Evolutionary conservation across 2,329 filamentous ascomycete species (phyloP).

Genomic region (Beauveria rudraprayagi): DNA sequence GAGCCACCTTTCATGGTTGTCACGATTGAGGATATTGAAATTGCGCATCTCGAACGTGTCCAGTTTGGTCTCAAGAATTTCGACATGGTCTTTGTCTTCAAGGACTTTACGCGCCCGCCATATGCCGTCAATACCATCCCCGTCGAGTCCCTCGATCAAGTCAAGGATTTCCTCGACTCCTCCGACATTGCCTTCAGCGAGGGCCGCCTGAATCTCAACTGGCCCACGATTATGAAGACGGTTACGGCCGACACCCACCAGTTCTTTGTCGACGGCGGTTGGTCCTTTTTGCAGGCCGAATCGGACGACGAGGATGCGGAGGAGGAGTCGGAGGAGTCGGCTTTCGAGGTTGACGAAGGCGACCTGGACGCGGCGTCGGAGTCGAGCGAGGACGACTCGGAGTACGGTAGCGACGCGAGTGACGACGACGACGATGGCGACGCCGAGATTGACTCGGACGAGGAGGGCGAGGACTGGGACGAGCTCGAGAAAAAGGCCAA

Average conservation of each 20-base stretch:
- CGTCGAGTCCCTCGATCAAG: conserved; percentile 85
- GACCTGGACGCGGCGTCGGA: conserved; percentile 79
- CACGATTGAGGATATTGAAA: conserved; percentile 90
- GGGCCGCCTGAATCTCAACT: conserved; percentile 94
- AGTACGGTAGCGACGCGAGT: conserved; percentile 85
- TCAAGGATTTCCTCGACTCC: conserved; percentile 96
- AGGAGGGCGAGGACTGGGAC: conserved; percentile 87
- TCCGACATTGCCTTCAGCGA: conserved; percentile 93
- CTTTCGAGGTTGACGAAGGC: conserved; percentile 82
- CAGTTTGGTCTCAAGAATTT: conserved; percentile 98
- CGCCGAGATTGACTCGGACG: conserved; percentile 58
- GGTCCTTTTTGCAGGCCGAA: conserved; percentile 84
- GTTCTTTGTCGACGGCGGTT: conserved; percentile 93
- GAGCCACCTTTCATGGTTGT: conserved; percentile 96
- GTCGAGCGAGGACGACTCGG: conserved; percentile 72
- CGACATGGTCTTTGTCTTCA: conserved; percentile 96
- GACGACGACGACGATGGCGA: conserved; percentile 67
- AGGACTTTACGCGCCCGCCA: conserved; percentile 85
- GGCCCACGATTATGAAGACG: conserved; percentile 99
- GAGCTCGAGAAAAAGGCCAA: conserved; percentile 86
- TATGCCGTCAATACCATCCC: conserved; percentile 98
- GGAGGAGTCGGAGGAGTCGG: conserved; percentile 77
- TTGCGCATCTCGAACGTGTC: conserved; percentile 92
- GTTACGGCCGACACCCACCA: conserved; percentile 87
- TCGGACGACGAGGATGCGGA: conserved; percentile 71